These are phyloP conservation scores for Flaveria sonorensis DNA, from an alignment of 129 eudicot species.

Conservation along the genomic window DNA sequence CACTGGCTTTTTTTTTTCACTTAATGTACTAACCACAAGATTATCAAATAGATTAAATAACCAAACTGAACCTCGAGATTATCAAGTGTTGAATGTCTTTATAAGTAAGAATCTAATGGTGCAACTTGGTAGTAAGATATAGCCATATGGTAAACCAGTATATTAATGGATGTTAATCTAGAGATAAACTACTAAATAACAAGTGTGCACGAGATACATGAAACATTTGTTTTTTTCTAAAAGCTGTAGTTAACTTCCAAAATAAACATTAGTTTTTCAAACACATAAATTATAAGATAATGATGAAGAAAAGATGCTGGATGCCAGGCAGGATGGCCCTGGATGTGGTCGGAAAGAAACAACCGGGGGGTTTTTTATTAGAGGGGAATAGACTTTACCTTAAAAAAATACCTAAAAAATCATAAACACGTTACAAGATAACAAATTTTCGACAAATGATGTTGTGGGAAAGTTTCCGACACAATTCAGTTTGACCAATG, in stretches of 20 bases:
- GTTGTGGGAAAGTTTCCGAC: too few relatives aligned
- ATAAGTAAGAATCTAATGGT: neutral
- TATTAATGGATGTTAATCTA: neutral
- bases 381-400: too few relatives aligned
- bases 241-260: constrained; percentile 22
- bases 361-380: too few relatives aligned
- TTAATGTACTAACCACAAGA: constrained; percentile 6
- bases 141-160: constrained; percentile 19
- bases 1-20: neutral
- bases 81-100: neutral
- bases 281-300: neutral
- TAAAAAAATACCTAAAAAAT: too few relatives aligned
- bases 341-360: too few relatives aligned
- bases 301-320: too few relatives aligned
- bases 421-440: too few relatives aligned
- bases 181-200: neutral
- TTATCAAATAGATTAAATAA: neutral
- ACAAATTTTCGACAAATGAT: too few relatives aligned
- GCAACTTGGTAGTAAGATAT: constrained; percentile 26
- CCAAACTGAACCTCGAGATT: constrained; percentile 7
- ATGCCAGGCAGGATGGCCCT: too few relatives aligned
- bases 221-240: constrained; percentile 1
- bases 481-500: too few relatives aligned
- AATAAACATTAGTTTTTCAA: neutral
- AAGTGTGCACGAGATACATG: neutral